phyloP scores from a whole-genome alignment of 2,329 filamentous ascomycete genomes.

The Clonostachys rosea region DNA sequence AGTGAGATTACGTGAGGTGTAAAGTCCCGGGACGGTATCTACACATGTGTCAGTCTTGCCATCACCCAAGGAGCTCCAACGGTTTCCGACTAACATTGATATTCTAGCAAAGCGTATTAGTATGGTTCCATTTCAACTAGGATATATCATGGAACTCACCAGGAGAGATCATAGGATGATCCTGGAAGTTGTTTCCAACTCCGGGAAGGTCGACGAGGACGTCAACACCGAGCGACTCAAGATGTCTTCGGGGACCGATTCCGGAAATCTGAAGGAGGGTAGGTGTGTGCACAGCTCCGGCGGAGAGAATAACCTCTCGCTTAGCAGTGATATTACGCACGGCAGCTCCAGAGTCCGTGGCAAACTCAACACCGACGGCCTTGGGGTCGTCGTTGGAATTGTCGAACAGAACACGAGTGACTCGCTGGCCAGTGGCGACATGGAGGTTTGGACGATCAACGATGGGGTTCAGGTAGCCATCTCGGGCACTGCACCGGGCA shows the following conservation, averaged over 20 bases:
- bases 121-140: no score
- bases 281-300: slow-evolving; percentile 39
- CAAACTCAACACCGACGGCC: slow-evolving; percentile 48
- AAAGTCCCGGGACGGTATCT: no score
- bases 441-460: slow-evolving; percentile 47
- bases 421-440: slow-evolving; percentile 47
- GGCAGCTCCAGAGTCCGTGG: slow-evolving; percentile 7
- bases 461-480: slow-evolving; percentile 43
- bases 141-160: no score
- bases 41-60: no score
- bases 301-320: slow-evolving; percentile 19
- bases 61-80: no score
- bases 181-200: slow-evolving; percentile 49
- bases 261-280: slow-evolving; percentile 37
- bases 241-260: slow-evolving; percentile 18
- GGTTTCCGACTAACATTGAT: no score
- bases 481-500: slow-evolving; percentile 41
- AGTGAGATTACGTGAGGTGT: no score
- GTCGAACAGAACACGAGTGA: slow-evolving; percentile 43
- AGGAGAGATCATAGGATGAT: slow-evolving; percentile 28
- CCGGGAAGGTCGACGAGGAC: slow-evolving; percentile 40
- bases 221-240: slow-evolving; percentile 40
- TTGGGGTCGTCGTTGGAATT: slow-evolving; percentile 31
- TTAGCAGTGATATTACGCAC: no score
- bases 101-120: no score